These are phyloP conservation scores for Aspergillus persii DNA, from an alignment of 2,329 filamentous ascomycete genomes.

Conservation along the genomic window DNA sequence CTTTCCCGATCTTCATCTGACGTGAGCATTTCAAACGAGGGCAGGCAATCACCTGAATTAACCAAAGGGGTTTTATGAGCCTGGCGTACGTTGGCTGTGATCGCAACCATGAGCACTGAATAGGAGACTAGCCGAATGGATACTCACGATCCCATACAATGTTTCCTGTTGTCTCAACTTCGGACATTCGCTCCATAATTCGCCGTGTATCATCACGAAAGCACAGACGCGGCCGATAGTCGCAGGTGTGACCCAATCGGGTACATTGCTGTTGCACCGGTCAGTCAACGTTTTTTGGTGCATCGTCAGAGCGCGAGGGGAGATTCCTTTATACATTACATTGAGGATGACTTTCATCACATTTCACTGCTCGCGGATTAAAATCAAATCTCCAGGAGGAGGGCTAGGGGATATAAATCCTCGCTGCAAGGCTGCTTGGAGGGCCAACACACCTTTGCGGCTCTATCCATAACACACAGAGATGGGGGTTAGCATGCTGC, in stretches of 20 bases:
- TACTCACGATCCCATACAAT: constrained; percentile 57
- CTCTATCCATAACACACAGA: constrained; percentile 26
- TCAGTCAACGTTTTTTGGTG: constrained; percentile 2
- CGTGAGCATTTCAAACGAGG: constrained; percentile 52
- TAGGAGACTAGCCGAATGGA: constrained; percentile 4
- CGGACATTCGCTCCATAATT: constrained; percentile 51
- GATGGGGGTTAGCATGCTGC: constrained; percentile 10
- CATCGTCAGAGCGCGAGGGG: background rate
- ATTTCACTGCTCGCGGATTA: constrained; percentile 46
- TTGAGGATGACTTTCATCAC: constrained; percentile 54
- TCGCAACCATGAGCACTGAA: background rate
- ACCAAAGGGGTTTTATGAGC: constrained; percentile 25
- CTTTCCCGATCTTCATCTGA: constrained; percentile 59
- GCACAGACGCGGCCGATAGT: constrained; percentile 57
- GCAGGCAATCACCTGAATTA: constrained; percentile 45
- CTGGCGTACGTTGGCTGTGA: constrained; percentile 29
- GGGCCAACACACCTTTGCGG: constrained; percentile 38
- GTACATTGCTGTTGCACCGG: constrained; percentile 48
- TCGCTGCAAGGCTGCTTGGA: background rate
- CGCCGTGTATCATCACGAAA: constrained; percentile 55
- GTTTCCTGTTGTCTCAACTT: constrained; percentile 52
- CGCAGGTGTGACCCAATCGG: constrained; percentile 55
- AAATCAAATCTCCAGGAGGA: background rate
- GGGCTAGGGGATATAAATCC: background rate
- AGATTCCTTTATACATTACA: constrained; percentile 49